Evolutionary conservation across 179 eudicot species (phyloP).

Genomic region (Spinacia oleracea): DNA sequence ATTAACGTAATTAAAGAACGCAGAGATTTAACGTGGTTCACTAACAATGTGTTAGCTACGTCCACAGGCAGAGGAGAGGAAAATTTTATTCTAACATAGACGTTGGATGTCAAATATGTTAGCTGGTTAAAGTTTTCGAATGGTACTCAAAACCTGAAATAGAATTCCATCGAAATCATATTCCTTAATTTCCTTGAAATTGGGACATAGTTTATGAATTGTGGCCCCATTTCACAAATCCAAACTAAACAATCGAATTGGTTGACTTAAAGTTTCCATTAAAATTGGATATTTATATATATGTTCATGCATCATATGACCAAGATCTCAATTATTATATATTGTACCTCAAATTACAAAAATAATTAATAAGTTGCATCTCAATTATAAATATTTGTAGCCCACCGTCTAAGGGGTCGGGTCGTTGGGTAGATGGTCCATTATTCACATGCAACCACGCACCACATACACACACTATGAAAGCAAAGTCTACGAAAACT

Average conservation of each 20-base stretch:
- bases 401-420: not conserved
- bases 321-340: not conserved
- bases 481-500: conserved; percentile 4
- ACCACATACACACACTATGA: not conserved
- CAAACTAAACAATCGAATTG: not conserved
- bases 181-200: not conserved
- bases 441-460: conserved; percentile 9
- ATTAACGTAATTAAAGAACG: too few relatives aligned
- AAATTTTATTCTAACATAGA: too few relatives aligned
- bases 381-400: not conserved
- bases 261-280: not conserved
- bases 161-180: too few relatives aligned
- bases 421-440: conserved; percentile 12
- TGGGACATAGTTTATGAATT: not conserved
- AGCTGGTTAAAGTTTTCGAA: too few relatives aligned
- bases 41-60: too few relatives aligned
- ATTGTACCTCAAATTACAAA: not conserved
- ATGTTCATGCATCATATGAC: not conserved
- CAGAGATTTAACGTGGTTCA: too few relatives aligned
- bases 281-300: conserved; percentile 15
- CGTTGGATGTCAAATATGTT: too few relatives aligned
- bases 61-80: too few relatives aligned
- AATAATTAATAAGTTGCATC: conserved; percentile 5
- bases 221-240: not conserved
- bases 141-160: too few relatives aligned